Conservation (phyloP, 768 basidiomycete species). For the Mycena galopus region DNA sequence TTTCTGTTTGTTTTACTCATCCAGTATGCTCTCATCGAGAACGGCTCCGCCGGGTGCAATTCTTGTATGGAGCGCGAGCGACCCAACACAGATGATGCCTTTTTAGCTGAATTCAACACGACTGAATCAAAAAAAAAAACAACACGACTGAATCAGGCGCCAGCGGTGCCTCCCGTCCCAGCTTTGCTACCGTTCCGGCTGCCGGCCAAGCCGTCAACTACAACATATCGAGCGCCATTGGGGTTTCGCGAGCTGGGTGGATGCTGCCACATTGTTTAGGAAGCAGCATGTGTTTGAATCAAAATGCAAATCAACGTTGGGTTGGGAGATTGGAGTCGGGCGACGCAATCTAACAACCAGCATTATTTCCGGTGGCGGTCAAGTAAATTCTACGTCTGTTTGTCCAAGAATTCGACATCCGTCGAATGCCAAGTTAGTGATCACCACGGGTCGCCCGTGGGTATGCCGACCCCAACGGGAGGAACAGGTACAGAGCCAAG, state of each 20-base stretch:
- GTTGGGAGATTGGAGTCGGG: no score
- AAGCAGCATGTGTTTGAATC: no score
- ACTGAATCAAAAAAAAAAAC: no score
- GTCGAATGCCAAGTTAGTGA: no score
- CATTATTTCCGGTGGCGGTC: no score
- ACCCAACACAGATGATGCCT: constrained; percentile 56
- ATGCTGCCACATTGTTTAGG: constrained; percentile 54
- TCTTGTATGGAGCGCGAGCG: constrained; percentile 55
- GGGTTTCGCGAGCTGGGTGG: constrained; percentile 63
- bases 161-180: constrained; percentile 49
- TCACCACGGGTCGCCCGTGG: no score
- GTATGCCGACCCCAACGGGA: no score
- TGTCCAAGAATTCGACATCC: no score
- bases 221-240: constrained; percentile 59
- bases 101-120: constrained; percentile 63
- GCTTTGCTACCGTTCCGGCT: constrained; percentile 55
- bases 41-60: constrained; percentile 60
- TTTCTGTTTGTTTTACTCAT: not conserved
- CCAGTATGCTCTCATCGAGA: constrained; percentile 45
- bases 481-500: no score
- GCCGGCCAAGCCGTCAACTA: constrained; percentile 53
- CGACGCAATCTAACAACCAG: no score
- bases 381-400: no score
- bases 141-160: constrained; percentile 57
- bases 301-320: no score